Base-by-base conservation (phyloP, 208 protist species). In the Wallacemonas rigidus region DNA sequence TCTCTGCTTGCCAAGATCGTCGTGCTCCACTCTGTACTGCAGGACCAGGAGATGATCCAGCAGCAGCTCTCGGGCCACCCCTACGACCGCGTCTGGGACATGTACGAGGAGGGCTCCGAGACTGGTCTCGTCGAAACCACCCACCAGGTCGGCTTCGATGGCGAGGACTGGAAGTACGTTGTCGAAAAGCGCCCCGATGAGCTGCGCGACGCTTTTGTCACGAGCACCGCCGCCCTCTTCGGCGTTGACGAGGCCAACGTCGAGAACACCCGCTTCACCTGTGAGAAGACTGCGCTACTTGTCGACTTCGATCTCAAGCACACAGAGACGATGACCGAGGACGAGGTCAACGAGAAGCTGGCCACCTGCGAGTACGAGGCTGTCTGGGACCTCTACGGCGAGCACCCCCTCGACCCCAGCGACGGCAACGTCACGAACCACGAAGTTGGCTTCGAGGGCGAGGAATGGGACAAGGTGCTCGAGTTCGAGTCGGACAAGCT, bases 81-180 rank as follows among this genome's bases (percentile, higher is more conserved):
- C 6, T 83, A 79, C 72, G 55, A 76, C 58, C 71, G 63, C 54
- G 41, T 69, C 45, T 55, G 71, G 39, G 72, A 40, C 39, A 17
- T 56, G 54, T 38, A 75, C 17, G 71, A 45, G n/a, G 71, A 60
- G 39, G 50, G 54, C 51, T 47, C 47, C 61, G 56, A 60, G 2
- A n/a, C 3, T 6, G 38, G 51, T 51, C 45, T 11, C 11, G 39
- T 15, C 50, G 35, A 41, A n/a, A 83, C 79, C 15, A 39, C 11
- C 39, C 76, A 85, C 76, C 61, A 77, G 39, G 63, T 78, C 17
- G 79, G 67, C 55, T 88, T 88, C 56, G 77, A 83, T 17, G 89
- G 89, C 65, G 87, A 89, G 38, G 82, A 83, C 78, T 94, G 89
- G 87, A 57, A 65, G 9, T 79, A 87, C 64, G 85, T 89, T 35